These are phyloP conservation scores for Penstemon newberryi DNA, from an alignment of 257 asterid species.

Conservation along the genomic window DNA sequence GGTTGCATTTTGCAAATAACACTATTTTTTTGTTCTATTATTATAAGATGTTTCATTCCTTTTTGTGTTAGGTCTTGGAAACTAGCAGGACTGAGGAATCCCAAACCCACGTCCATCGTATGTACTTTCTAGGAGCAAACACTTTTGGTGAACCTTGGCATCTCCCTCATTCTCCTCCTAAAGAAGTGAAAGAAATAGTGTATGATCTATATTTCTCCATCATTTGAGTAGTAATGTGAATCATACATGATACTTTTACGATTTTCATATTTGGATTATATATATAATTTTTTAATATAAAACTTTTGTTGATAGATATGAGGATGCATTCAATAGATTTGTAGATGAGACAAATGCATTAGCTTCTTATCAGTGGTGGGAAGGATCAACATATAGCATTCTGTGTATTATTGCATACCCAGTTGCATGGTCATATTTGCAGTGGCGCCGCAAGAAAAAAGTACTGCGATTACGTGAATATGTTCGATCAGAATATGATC, in stretches of 20 bases:
- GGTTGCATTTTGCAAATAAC: too few relatives aligned
- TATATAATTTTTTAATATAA: slow-evolving; percentile 10
- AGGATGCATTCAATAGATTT: slow-evolving; percentile 85
- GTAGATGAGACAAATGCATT: slow-evolving; percentile 78
- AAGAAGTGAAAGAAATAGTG: slow-evolving; percentile 84
- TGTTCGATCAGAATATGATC: slow-evolving; percentile 93
- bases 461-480: slow-evolving; percentile 80
- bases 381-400: slow-evolving; percentile 74
- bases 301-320: slow-evolving; percentile 58
- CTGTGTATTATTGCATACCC: slow-evolving; percentile 70
- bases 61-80: slow-evolving; percentile 69
- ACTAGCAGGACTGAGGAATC: slow-evolving; percentile 84
- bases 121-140: slow-evolving; percentile 81
- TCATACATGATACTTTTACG: background rate
- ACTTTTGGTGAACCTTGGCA: slow-evolving; percentile 90
- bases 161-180: slow-evolving; percentile 85
- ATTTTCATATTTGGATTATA: slow-evolving; percentile 5
- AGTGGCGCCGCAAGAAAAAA: slow-evolving; percentile 79
- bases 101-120: slow-evolving; percentile 77
- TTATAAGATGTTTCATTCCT: slow-evolving; percentile 10
- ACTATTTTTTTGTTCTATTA: slow-evolving; percentile 13
- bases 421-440: slow-evolving; percentile 87
- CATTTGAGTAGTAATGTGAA: background rate
- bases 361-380: slow-evolving; percentile 94
- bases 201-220: slow-evolving; percentile 40